Percentiles rank a stretch among this genome's conserved stretches.
Conservation (phyloP, 805 yeast genomes). For the Barnettozyma vustinii region DNA sequence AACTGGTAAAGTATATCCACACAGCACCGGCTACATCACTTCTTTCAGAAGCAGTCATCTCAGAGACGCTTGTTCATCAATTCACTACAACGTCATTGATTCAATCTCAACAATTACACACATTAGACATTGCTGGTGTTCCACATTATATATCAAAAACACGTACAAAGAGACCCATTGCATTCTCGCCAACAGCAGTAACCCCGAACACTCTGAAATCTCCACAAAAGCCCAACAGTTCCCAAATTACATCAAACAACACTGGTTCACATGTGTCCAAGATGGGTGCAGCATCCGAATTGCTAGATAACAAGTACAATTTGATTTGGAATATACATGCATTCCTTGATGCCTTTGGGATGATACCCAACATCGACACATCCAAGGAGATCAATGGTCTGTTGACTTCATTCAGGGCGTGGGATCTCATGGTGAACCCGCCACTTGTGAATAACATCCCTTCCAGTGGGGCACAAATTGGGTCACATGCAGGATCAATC, state of each 20-base stretch:
- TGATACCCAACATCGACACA: conserved; percentile 28
- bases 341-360: conserved; percentile 29
- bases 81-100: neutral
- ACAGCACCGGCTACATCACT: neutral
- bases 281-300: neutral
- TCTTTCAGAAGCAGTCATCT: neutral
- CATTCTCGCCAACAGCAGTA: neutral
- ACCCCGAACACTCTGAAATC: neutral
- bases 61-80: neutral
- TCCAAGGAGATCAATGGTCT: conserved; percentile 10
- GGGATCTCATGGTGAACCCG: conserved; percentile 12
- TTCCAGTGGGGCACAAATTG: neutral
- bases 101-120: neutral
- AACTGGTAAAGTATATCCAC: neutral
- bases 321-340: conserved; percentile 40
- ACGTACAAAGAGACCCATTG: neutral
- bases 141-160: neutral
- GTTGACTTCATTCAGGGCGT: conserved; percentile 10
- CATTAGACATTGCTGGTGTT: conserved; percentile 1
- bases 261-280: neutral
- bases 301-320: conserved; percentile 31
- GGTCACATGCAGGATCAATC: neutral
- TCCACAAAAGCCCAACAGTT: neutral
- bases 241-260: neutral
- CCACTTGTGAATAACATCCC: neutral